A percentile compares a stretch with the other conserved stretches of the same genome.
Conservation (phyloP, 1,284 basidiomycete genomes). For the Waitea zeae region DNA sequence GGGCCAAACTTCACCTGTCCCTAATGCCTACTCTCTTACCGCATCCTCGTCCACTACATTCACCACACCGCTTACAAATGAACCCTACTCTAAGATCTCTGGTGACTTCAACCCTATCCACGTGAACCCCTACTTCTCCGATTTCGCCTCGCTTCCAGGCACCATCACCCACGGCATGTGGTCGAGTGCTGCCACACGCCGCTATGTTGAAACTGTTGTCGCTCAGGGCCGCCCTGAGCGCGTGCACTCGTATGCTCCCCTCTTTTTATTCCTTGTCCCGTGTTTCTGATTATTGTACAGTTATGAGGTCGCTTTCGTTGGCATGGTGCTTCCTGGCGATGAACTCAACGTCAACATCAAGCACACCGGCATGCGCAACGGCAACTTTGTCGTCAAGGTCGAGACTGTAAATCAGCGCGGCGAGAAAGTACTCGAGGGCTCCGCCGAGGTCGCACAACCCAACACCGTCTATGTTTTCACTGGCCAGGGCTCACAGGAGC, state of each 20-base stretch:
- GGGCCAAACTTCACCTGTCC: conserved; percentile 62
- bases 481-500: conserved; percentile 96
- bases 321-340: conserved; percentile 95
- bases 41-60: conserved; percentile 44
- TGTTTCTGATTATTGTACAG: conserved; percentile 20
- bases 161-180: conserved; percentile 98
- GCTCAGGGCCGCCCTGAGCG: conserved; percentile 88
- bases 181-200: conserved; percentile 88
- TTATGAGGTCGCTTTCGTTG: conserved; percentile 86
- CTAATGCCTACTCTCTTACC: conserved; percentile 75
- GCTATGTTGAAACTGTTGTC: conserved; percentile 86
- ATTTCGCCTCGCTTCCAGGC: conserved; percentile 83
- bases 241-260: conserved; percentile 54
- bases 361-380: conserved; percentile 83
- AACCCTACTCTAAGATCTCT: conserved; percentile 90
- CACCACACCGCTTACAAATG: conserved; percentile 74
- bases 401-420: conserved; percentile 76
- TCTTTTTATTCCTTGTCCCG: conserved; percentile 2
- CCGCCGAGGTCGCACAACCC: conserved; percentile 86
- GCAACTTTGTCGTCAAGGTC: conserved; percentile 85
- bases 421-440: conserved; percentile 85
- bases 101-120: conserved; percentile 99
- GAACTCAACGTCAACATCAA: conserved; percentile 78
- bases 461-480: conserved; percentile 96
- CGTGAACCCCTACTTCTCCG: conserved; percentile 95